A percentile compares a stretch with the other conserved stretches of the same genome.
These are phyloP conservation scores for Orobanche coerulescens DNA, from an alignment of 257 asterid genomes.

Conservation along the genomic window DNA sequence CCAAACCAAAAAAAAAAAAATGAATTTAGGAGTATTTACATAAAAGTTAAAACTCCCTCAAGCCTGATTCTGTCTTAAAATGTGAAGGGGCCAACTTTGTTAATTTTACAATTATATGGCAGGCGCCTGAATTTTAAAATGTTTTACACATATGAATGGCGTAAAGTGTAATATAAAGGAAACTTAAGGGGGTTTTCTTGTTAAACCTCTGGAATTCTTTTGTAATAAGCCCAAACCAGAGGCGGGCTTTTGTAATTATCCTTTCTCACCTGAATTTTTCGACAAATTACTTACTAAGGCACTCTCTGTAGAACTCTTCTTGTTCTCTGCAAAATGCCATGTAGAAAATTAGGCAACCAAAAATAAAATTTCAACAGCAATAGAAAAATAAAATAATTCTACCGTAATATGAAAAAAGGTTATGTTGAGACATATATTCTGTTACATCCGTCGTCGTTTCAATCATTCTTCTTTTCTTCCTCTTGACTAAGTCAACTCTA, in stretches of 20 bases:
- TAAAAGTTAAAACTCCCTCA: too few relatives aligned
- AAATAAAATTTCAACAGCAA: slow-evolving; percentile 7
- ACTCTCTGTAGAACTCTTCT: slow-evolving; percentile 30
- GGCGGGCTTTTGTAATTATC: too few relatives aligned
- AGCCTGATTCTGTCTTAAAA: too few relatives aligned
- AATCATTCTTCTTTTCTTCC: slow-evolving; percentile 57
- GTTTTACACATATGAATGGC: too few relatives aligned
- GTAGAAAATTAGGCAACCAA: slow-evolving; percentile 12
- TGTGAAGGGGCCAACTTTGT: too few relatives aligned
- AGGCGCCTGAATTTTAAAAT: too few relatives aligned
- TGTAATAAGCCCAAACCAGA: neutral
- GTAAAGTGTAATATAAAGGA: too few relatives aligned
- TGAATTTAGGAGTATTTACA: too few relatives aligned
- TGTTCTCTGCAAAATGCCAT: slow-evolving; percentile 42
- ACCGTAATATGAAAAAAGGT: slow-evolving; percentile 69
- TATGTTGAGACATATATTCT: slow-evolving; percentile 61
- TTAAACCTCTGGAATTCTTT: too few relatives aligned
- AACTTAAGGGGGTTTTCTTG: too few relatives aligned
- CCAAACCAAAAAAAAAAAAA: neutral
- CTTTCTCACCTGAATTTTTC: slow-evolving; percentile 40
- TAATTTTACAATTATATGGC: too few relatives aligned
- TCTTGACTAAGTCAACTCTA: slow-evolving; percentile 29
- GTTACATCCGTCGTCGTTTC: slow-evolving; percentile 42
- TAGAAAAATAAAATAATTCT: slow-evolving; percentile 9
- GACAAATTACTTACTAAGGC: slow-evolving; percentile 21